phyloP scores from a whole-genome alignment of 441 rosid genomes.

The Breynia disticha region DNA sequence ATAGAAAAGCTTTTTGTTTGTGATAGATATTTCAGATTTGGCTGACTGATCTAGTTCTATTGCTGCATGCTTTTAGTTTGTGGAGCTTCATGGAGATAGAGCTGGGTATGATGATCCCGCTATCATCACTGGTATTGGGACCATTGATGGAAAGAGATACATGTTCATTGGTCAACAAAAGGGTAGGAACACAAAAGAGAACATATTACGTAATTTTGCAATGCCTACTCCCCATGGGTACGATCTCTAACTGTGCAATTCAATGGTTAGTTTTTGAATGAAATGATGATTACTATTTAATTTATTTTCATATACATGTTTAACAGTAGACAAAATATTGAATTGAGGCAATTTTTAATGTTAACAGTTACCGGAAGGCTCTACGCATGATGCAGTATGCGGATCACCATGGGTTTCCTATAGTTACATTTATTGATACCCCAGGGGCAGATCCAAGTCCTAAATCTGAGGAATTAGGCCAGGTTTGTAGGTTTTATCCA shows the following conservation, averaged over 20 bases:
- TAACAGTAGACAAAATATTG: neutral
- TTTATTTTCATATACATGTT: neutral
- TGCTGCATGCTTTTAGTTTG: conserved; percentile 41
- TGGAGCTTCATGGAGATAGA: conserved; percentile 97
- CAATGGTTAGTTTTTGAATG: conserved; percentile 1
- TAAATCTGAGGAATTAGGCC: conserved; percentile 82
- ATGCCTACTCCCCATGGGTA: conserved; percentile 99
- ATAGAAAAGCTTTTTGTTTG: neutral
- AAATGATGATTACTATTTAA: conserved; percentile 5
- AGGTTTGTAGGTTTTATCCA: conserved; percentile 29
- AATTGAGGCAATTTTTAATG: conserved; percentile 4
- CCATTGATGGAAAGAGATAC: conserved; percentile 67
- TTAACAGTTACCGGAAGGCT: conserved; percentile 81
- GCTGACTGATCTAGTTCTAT: neutral
- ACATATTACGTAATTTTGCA: conserved; percentile 82
- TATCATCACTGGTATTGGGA: conserved; percentile 85
- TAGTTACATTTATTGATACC: conserved; percentile 81
- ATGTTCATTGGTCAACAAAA: conserved; percentile 99
- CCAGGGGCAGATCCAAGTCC: conserved; percentile 91
- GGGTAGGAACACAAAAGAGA: conserved; percentile 95
- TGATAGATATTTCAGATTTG: conserved; percentile 7
- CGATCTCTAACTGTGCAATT: conserved; percentile 16
- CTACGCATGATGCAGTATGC: conserved; percentile 89
- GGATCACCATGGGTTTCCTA: conserved; percentile 90
- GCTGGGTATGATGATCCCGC: conserved; percentile 98